A percentile compares a stretch with the other conserved stretches of the same genome.
Evolutionary conservation across 306 rosid genomes (phyloP).

Genomic region (Begonia loranthoides): DNA sequence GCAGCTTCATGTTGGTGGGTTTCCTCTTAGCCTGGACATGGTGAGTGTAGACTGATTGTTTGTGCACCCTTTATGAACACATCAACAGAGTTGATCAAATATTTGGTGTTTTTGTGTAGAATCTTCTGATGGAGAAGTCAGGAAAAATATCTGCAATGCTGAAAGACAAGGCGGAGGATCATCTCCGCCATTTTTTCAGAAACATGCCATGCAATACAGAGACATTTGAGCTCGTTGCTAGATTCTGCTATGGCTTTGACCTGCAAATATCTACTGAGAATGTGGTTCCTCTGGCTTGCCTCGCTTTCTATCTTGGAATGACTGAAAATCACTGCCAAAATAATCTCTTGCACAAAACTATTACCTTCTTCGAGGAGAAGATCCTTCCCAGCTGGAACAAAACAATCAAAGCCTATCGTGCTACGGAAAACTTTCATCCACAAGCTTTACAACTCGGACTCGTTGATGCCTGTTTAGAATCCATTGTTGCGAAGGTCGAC

Average conservation of each 20-base stretch:
- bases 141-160: constrained; percentile 20
- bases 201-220: constrained; percentile 19
- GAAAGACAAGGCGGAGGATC: constrained; percentile 11
- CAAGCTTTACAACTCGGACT: constrained; percentile 27
- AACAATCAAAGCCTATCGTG: constrained; percentile 27
- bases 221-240: constrained; percentile 27
- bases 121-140: constrained; percentile 32
- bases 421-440: constrained; percentile 20
- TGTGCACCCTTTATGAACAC: background rate
- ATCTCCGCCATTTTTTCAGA: constrained; percentile 17
- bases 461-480: constrained; percentile 25
- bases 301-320: constrained; percentile 33
- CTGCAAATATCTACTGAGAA: constrained; percentile 26
- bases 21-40: constrained; percentile 11
- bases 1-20: constrained; percentile 16
- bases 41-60: constrained; percentile 9
- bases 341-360: constrained; percentile 20
- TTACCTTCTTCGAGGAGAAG: constrained; percentile 18
- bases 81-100: too few species aligned
- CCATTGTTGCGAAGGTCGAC: constrained; percentile 23
- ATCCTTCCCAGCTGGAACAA: constrained; percentile 41
- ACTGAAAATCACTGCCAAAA: constrained; percentile 29
- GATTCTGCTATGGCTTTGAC: constrained; percentile 33
- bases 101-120: constrained; percentile 23
- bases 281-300: constrained; percentile 24